phyloP scores from a whole-genome alignment of 1,284 basidiomycete genomes.

The Lentinula novae-zelandiae region DNA sequence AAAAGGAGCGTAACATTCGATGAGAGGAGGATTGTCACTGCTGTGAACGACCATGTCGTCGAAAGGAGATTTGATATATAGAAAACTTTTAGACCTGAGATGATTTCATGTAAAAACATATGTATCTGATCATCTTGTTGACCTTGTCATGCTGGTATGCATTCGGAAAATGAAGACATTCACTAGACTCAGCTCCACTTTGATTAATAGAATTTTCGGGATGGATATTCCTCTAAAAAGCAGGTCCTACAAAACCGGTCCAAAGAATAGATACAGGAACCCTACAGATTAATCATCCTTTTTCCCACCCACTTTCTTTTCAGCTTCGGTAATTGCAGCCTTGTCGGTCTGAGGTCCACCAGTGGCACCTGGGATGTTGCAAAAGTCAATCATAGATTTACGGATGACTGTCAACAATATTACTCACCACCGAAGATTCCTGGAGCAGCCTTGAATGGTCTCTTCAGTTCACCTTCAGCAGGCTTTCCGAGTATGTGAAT shows the following conservation, averaged over 20 bases:
- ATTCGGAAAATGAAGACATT: no score
- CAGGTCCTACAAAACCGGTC: no score
- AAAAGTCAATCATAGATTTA: background rate
- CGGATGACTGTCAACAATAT: background rate
- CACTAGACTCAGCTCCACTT: background rate
- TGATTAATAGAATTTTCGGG: background rate
- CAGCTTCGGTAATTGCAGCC: conserved; percentile 82
- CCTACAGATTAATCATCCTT: conserved; percentile 57
- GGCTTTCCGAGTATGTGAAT: conserved; percentile 76
- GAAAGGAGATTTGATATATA: conserved; percentile 69
- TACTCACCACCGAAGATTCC: conserved; percentile 68
- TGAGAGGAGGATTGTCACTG: conserved; percentile 65
- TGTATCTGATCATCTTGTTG: background rate
- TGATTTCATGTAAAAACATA: background rate
- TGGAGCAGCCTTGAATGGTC: conserved; percentile 80
- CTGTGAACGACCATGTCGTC: conserved; percentile 46
- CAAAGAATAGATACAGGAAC: background rate
- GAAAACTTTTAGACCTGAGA: conserved; percentile 3
- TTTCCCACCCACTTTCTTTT: conserved; percentile 75
- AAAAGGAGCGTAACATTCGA: conserved; percentile 60
- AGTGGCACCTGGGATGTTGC: conserved; percentile 26
- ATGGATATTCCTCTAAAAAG: no score
- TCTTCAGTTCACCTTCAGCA: conserved; percentile 84
- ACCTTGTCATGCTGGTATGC: no score
- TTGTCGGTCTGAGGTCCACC: conserved; percentile 76